phyloP scores from a whole-genome alignment of 2,329 filamentous ascomycete genomes.

The Thelonectria olida region DNA sequence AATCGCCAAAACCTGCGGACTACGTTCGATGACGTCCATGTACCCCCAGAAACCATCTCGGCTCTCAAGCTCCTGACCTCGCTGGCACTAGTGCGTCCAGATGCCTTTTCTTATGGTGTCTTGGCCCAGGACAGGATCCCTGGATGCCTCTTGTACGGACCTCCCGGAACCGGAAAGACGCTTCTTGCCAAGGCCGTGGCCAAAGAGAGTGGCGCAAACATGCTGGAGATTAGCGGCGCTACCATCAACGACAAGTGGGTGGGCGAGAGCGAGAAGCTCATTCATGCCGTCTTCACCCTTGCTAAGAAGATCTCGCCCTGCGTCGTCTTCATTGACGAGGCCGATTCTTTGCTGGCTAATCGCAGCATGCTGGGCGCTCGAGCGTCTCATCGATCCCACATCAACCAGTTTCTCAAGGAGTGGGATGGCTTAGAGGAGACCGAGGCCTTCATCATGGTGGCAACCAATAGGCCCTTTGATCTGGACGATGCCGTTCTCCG shows the following conservation, averaged over 20 bases:
- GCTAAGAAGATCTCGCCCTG: constrained; percentile 92
- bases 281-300: constrained; percentile 88
- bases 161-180: constrained; percentile 82
- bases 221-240: constrained; percentile 89
- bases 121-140: constrained; percentile 91
- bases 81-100: constrained; percentile 84
- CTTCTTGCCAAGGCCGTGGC: constrained; percentile 75
- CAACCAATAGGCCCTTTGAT: constrained; percentile 94
- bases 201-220: constrained; percentile 73
- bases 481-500: constrained; percentile 87
- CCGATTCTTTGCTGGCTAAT: constrained; percentile 88
- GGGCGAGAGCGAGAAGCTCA: constrained; percentile 95
- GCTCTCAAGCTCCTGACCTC: constrained; percentile 90
- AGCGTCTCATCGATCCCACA: constrained; percentile 83
- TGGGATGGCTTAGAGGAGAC: constrained; percentile 91
- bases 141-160: constrained; percentile 87
- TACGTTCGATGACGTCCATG: constrained; percentile 89
- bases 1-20: constrained; percentile 84
- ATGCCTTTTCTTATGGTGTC: constrained; percentile 96
- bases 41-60: constrained; percentile 82
- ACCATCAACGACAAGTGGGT: constrained; percentile 97
- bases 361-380: constrained; percentile 73
- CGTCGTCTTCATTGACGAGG: constrained; percentile 97
- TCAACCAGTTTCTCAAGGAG: constrained; percentile 96
- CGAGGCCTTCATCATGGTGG: constrained; percentile 96